Conservation (phyloP, 192 early-diverging fungal species). For the Coemansia sp. region DNA sequence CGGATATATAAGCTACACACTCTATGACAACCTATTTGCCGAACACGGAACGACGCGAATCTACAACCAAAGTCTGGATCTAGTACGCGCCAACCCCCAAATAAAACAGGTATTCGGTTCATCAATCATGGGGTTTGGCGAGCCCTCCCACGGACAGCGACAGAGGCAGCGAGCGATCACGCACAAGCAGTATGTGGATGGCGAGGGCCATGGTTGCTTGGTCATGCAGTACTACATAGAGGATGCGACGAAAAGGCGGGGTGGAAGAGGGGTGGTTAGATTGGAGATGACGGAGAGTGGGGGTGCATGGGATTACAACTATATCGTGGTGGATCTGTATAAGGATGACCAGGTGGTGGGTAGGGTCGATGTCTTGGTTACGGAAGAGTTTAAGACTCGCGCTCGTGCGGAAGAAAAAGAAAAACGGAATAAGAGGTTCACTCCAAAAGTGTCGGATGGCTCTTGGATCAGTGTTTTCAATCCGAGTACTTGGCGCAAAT, state of each 20-base stretch:
- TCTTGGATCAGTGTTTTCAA: constrained; percentile 42
- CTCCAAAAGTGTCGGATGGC: constrained; percentile 18
- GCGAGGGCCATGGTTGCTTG: constrained; percentile 13
- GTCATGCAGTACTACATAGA: constrained; percentile 38
- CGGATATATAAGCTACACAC: constrained; percentile 41
- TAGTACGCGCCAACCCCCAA: constrained; percentile 37
- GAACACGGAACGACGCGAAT: constrained; percentile 38
- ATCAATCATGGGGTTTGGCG: constrained; percentile 29
- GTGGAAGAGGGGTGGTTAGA: constrained; percentile 22
- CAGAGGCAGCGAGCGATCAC: constrained; percentile 43
- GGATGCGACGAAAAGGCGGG: neutral
- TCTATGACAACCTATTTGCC: constrained; percentile 45
- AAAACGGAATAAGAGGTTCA: constrained; percentile 18
- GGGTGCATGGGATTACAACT: constrained; percentile 37
- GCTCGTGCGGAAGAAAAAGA: neutral
- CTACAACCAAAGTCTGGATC: constrained; percentile 48
- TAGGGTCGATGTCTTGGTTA: constrained; percentile 36
- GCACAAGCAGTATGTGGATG: constrained; percentile 26
- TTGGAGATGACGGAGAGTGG: constrained; percentile 22
- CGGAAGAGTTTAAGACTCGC: constrained; percentile 33
- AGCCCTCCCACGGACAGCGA: constrained; percentile 43
- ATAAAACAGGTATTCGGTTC: constrained; percentile 27
- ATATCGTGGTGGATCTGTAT: constrained; percentile 38
- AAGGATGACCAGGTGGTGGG: neutral
- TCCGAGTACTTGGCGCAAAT: constrained; percentile 39